Evolutionary conservation across 495 filamentous ascomycete species (phyloP).

Genomic region (Cetradonia linearis): DNA sequence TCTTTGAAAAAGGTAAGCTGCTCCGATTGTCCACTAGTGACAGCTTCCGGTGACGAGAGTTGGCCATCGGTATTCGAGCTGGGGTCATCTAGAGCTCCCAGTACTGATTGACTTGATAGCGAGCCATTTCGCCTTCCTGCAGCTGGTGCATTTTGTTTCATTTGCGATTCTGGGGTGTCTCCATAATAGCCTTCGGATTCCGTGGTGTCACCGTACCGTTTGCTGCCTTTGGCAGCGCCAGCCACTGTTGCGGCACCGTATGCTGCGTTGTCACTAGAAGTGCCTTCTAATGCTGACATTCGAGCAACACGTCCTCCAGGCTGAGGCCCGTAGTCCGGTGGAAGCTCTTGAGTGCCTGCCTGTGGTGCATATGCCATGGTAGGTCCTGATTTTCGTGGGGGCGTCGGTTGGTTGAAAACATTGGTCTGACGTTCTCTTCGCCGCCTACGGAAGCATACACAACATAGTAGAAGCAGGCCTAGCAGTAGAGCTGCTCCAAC

Average conservation of each 20-base stretch:
- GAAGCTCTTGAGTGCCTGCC: conserved; percentile 31
- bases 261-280: conserved; percentile 50
- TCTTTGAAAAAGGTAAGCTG: conserved; percentile 94
- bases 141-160: conserved; percentile 47
- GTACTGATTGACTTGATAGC: conserved; percentile 73
- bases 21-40: conserved; percentile 86
- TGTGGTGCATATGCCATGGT: conserved; percentile 40
- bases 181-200: conserved; percentile 72
- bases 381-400: conserved; percentile 49
- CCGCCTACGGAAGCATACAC: conserved; percentile 42
- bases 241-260: conserved; percentile 34
- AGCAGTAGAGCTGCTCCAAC: conserved; percentile 57
- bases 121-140: conserved; percentile 76
- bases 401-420: conserved; percentile 79
- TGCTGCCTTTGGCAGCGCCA: conserved; percentile 30
- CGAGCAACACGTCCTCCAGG: conserved; percentile 85
- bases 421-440: conserved; percentile 50
- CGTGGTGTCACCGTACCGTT: conserved; percentile 59
- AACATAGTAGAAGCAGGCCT: conserved; percentile 50
- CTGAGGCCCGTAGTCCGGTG: conserved; percentile 58
- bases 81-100: conserved; percentile 57
- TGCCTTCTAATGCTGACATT: conserved; percentile 85
- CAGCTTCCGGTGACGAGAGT: conserved; percentile 70
- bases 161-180: conserved; percentile 68
- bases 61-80: conserved; percentile 64